Base-by-base conservation (phyloP, 1,284 basidiomycete genomes). In the Leccinum cinnamomeum region DNA sequence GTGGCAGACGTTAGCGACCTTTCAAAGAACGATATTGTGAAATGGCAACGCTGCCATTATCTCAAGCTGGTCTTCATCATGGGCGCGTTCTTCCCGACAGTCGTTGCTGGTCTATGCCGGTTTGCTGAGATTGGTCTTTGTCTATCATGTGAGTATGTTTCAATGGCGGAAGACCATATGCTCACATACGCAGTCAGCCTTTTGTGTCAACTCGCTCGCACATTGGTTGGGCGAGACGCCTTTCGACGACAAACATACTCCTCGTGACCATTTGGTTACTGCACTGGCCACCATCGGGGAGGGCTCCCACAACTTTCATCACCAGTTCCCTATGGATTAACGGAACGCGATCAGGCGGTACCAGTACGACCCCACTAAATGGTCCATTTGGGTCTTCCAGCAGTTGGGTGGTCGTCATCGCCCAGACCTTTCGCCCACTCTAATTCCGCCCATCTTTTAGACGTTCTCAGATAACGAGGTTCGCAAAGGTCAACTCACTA, bases 301-400 rank as follows among this genome's bases (percentile, higher is more conserved):
- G 78, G 94, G 95, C 12, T 97, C 97, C 81, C 94, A 97, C 84
- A 97, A 97, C 79, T 97, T 97, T 85, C 94, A 95, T 79, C 93
- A 92, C 72, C 91, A 95, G 77, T 94, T 95, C 84, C 92, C 92
- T 10, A 92, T 92, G 90, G 95, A 97, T 78, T 97, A 92, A 81
- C 85, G 95, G 50, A 96, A 96, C 72, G 94, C 93, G 50, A 93
- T 95, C 82, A 92, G 83, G 77, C 95, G 92, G 92, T 94, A 92
- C 74, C 93, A 95, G 76, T 95, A 94, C 70, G 90, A 93, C 69
- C 90, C 89, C 7, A 92, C 90, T 16, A 95, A 97, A 78, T 95
- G 94, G 93, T 93, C 95, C 79, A 97, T 97, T 77, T 87, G 81
- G 81, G 78, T 79, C 28, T 82, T 82, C 76, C 78, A 82, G 62